Evolutionary conservation across 2,329 filamentous ascomycete species (phyloP), one percentile per base, ranked within the genome.

Genomic region (Fusarium proliferatum): DNA sequence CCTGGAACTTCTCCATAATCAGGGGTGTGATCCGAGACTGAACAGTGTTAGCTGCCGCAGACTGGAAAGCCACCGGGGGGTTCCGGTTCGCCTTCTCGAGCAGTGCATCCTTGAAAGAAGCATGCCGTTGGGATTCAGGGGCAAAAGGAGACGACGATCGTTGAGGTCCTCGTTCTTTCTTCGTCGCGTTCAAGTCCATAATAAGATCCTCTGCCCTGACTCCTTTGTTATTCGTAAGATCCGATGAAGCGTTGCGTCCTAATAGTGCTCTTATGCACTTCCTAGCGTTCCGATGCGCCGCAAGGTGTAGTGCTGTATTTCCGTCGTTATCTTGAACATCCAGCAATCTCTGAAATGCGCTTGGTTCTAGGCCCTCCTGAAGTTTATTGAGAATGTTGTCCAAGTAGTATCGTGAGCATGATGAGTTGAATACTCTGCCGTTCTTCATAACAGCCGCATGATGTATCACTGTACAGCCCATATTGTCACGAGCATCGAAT

Each of bases 371-470:
- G 2, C 91, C 90, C 78, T 97, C 94, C 70, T 92, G 90, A 68
- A 99, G 89, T 81, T 93, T 95, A 82, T 97, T 96, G 62, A 98
- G 87, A 70, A 98, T 92, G 73, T 93, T 93, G 81, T 98, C 96
- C 38, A 97, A 89, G 82, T 99, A 99, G 81, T 98, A 98, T 39
- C 94, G 90, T 38, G 95, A 95, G 78, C 94, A 97, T 28, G 93
- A 92, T 80, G 95, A 95, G 82, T 96, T 97, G 69, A 93, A 93
- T 9, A 89, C 85, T 57, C 94, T 92, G 59, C 93, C 94, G 76
- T 92, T 91, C 64, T 96, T 97, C 77, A 96, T 96, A 60, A 93
- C 92, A 23, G 95, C 94, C 48, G 97, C 95, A 81, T 98, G 96
- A 79, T 98, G 96, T 78, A 99, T 96, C 58, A 97, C 94, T 0